These are phyloP conservation scores for Myxozyma lipomycoides DNA, from an alignment of 805 yeast genomes.

Conservation along the genomic window DNA sequence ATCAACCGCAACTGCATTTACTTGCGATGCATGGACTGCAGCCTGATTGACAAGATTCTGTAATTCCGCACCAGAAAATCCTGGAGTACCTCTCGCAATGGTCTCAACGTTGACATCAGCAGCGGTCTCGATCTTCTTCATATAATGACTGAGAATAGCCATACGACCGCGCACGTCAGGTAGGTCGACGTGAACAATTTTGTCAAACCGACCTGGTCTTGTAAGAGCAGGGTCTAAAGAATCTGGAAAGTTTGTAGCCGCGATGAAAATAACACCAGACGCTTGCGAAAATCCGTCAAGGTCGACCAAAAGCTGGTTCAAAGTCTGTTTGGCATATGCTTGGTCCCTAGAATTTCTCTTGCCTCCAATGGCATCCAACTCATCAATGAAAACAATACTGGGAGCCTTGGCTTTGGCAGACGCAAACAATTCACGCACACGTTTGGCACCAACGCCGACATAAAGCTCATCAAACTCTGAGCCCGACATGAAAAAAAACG, in stretches of 20 bases:
- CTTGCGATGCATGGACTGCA: slow-evolving; percentile 93
- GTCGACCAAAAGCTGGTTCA: slow-evolving; percentile 92
- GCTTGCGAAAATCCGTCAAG: slow-evolving; percentile 90
- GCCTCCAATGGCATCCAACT: slow-evolving; percentile 97
- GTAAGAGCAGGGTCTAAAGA: slow-evolving; percentile 94
- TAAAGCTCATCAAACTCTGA: slow-evolving; percentile 97
- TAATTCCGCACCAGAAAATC: slow-evolving; percentile 96
- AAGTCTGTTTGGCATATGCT: slow-evolving; percentile 95
- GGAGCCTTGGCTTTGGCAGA: slow-evolving; percentile 96
- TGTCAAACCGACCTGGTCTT: slow-evolving; percentile 97
- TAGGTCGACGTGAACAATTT: slow-evolving; percentile 87
- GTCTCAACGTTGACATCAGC: slow-evolving; percentile 81
- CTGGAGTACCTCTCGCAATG: slow-evolving; percentile 96
- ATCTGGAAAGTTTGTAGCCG: slow-evolving; percentile 98
- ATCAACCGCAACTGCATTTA: slow-evolving; percentile 82
- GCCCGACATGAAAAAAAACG: slow-evolving; percentile 97
- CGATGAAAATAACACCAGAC: slow-evolving; percentile 90
- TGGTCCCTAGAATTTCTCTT: slow-evolving; percentile 96
- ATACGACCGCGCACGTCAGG: slow-evolving; percentile 98
- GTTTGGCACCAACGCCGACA: slow-evolving; percentile 98
- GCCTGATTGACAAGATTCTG: slow-evolving; percentile 97
- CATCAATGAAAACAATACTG: slow-evolving; percentile 95
- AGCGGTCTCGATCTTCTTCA: slow-evolving; percentile 83
- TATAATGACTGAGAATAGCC: slow-evolving; percentile 85
- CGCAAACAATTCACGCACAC: slow-evolving; percentile 88